phyloP scores from a whole-genome alignment of 2,329 filamentous ascomycete species.

The Colletotrichum filicis region DNA sequence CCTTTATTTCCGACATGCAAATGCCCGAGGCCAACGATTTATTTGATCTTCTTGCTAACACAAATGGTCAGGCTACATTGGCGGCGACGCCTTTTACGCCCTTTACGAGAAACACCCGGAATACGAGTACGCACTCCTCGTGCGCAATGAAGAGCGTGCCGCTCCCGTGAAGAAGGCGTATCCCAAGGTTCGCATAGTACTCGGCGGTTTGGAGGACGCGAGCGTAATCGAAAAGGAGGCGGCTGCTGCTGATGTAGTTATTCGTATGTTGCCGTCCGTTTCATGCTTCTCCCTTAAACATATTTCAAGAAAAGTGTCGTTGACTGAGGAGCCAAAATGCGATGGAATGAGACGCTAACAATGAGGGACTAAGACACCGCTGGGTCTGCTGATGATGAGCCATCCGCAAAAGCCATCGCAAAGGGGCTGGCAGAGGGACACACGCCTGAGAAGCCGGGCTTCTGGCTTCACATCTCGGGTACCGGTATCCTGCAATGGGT shows the following conservation, averaged over 20 bases:
- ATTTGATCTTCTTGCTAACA: background rate
- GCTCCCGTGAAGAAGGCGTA: constrained; percentile 56
- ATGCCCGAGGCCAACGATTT: background rate
- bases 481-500: constrained; percentile 58
- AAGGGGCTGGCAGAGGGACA: constrained; percentile 57
- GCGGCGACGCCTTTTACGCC: constrained; percentile 59
- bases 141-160: constrained; percentile 59
- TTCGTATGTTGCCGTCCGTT: constrained; percentile 50
- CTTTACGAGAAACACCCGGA: constrained; percentile 57
- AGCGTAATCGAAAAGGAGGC: constrained; percentile 62
- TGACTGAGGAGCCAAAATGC: background rate
- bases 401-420: constrained; percentile 55
- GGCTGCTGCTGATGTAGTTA: constrained; percentile 60
- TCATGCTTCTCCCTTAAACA: no score
- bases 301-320: no score
- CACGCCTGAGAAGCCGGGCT: constrained; percentile 55
- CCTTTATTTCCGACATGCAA: background rate
- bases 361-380: constrained; percentile 53
- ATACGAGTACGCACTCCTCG: constrained; percentile 56
- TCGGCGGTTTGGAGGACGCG: constrained; percentile 57
- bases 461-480: constrained; percentile 63
- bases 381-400: constrained; percentile 57
- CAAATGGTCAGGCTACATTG: constrained; percentile 58
- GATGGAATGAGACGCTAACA: background rate
- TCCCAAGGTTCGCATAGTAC: constrained; percentile 55